These are phyloP conservation scores for Tuctoria greenei DNA, from an alignment of 176 grass and related monocot species.

Conservation along the genomic window DNA sequence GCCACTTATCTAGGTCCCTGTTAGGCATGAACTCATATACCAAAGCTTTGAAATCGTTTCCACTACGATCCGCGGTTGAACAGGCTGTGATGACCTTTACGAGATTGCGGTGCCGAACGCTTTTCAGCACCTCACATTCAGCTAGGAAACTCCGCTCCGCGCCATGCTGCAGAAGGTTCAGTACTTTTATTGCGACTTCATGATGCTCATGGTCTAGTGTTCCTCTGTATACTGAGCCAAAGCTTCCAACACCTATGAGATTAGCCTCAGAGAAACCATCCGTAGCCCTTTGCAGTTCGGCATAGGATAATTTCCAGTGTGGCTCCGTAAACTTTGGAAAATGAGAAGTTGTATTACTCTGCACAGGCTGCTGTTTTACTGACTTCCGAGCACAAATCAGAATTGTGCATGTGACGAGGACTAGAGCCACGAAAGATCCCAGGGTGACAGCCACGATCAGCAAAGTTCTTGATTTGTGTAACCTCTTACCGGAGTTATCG, in stretches of 20 bases:
- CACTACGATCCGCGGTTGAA: constrained; percentile 31
- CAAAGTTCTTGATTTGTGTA: constrained; percentile 15
- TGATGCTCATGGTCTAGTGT: constrained; percentile 6
- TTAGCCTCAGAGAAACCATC: constrained; percentile 35
- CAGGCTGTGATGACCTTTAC: constrained; percentile 43
- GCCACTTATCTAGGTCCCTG: constrained; percentile 37
- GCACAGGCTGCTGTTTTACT: constrained; percentile 5
- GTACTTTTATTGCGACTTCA: constrained; percentile 40
- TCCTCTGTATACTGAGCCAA: constrained; percentile 42
- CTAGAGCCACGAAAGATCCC: constrained; percentile 11
- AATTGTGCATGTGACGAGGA: background rate
- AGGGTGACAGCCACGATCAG: background rate
- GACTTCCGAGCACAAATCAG: background rate
- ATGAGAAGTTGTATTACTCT: background rate
- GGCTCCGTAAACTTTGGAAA: background rate
- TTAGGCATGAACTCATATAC: constrained; percentile 53
- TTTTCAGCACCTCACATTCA: constrained; percentile 41
- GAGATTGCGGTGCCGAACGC: constrained; percentile 42
- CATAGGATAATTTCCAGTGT: constrained; percentile 34
- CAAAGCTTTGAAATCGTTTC: constrained; percentile 52
- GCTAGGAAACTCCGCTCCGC: constrained; percentile 38
- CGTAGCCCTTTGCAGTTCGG: constrained; percentile 25
- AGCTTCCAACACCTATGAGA: constrained; percentile 38
- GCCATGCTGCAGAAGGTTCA: constrained; percentile 37
- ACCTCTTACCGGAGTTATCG: background rate